Conservation (phyloP, 176 grass and related monocot genomes). For the Pontederia paniculata region DNA sequence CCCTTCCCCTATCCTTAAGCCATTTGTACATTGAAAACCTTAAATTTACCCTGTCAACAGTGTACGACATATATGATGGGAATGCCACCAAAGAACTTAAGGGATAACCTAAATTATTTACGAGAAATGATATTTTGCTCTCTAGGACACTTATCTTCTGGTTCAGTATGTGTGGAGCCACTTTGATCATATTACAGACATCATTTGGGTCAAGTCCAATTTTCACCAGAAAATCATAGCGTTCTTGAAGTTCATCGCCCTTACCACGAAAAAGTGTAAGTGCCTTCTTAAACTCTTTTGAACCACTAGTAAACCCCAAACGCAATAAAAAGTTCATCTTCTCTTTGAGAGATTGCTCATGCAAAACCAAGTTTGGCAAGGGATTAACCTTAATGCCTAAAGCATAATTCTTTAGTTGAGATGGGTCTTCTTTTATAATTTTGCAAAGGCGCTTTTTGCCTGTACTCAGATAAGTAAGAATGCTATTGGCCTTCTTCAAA, state of each 20-base stretch:
- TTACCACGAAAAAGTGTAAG: slow-evolving; percentile 42
- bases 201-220: slow-evolving; percentile 35
- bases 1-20: slow-evolving; percentile 37
- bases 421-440: slow-evolving; percentile 43
- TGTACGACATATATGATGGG: slow-evolving; percentile 41
- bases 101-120: slow-evolving; percentile 35
- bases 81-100: slow-evolving; percentile 32
- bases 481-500: slow-evolving; percentile 35
- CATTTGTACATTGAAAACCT: slow-evolving; percentile 55
- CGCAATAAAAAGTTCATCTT: slow-evolving; percentile 37
- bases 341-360: slow-evolving; percentile 24
- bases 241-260: slow-evolving; percentile 46
- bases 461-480: slow-evolving; percentile 28
- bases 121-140: slow-evolving; percentile 43
- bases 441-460: slow-evolving; percentile 33
- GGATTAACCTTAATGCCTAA: slow-evolving; percentile 33
- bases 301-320: slow-evolving; percentile 44
- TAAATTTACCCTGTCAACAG: slow-evolving; percentile 30
- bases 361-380: slow-evolving; percentile 16
- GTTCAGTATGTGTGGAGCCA: slow-evolving; percentile 41
- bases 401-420: slow-evolving; percentile 29
- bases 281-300: slow-evolving; percentile 43
- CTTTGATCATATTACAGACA: slow-evolving; percentile 35
- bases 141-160: slow-evolving; percentile 41
- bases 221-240: slow-evolving; percentile 42